phyloP scores from a whole-genome alignment of 2,329 filamentous ascomycete genomes.

The Fusarium sp. region DNA sequence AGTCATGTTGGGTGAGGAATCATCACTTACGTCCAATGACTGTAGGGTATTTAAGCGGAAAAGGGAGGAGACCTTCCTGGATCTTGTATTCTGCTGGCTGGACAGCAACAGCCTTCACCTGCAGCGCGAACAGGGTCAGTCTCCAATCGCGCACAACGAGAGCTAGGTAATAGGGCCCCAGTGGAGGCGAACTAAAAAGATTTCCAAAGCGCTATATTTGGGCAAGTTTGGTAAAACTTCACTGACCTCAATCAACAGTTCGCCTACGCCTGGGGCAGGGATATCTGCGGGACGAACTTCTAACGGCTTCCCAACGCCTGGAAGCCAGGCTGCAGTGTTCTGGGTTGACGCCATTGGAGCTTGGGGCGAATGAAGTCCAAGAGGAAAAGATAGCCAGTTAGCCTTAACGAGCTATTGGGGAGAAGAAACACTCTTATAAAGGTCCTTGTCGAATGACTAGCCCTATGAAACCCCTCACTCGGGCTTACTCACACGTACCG shows the following conservation, averaged over 20 bases:
- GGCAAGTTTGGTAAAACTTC: not conserved
- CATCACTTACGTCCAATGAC: not conserved
- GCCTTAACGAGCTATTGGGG: not conserved
- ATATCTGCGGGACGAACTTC: not conserved
- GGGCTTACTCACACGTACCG: not conserved
- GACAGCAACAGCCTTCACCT: not conserved
- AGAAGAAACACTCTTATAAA: not conserved
- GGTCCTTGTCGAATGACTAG: not conserved
- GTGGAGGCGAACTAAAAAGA: not conserved
- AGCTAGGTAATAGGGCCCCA: not conserved
- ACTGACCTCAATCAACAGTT: not conserved
- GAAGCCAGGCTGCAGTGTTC: not conserved
- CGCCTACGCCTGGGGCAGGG: not conserved
- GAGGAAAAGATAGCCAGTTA: too few relatives aligned
- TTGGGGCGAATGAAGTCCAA: not conserved
- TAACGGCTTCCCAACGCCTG: not conserved
- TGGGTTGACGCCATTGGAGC: not conserved
- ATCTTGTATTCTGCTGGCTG: too few relatives aligned
- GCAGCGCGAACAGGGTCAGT: not conserved
- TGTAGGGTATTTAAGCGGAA: not conserved
- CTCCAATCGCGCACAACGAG: not conserved
- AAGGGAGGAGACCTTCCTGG: too few relatives aligned
- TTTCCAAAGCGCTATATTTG: not conserved
- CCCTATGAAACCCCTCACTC: not conserved
- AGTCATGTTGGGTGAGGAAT: not conserved